Evolutionary conservation across 805 yeast species (phyloP).

Genomic region (Candida loeiensis): DNA sequence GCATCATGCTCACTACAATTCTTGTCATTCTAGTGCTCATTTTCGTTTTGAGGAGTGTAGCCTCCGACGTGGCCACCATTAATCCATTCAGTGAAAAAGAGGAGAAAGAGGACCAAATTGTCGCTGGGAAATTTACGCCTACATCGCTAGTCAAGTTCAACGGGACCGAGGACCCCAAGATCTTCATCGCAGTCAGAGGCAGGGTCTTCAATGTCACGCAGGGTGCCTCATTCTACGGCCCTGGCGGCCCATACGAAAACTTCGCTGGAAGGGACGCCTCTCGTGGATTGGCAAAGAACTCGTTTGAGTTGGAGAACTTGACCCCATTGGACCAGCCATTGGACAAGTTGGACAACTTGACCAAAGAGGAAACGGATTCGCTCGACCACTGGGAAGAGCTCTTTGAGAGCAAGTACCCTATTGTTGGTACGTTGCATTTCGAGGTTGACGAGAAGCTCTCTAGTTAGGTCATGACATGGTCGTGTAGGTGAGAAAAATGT

Average conservation of each 20-base stretch:
- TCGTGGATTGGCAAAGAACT: slow-evolving; percentile 83
- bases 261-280: slow-evolving; percentile 97
- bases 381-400: slow-evolving; percentile 83
- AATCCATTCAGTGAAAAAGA: slow-evolving; percentile 31
- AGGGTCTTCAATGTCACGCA: slow-evolving; percentile 78
- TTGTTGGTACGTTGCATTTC: slow-evolving; percentile 65
- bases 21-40: slow-evolving; percentile 28
- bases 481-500: slow-evolving; percentile 4
- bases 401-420: slow-evolving; percentile 76
- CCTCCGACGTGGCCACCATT: slow-evolving; percentile 24
- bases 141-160: slow-evolving; percentile 66
- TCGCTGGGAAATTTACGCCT: slow-evolving; percentile 67
- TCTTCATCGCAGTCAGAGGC: slow-evolving; percentile 84
- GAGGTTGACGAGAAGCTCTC: slow-evolving; percentile 5
- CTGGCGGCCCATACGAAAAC: slow-evolving; percentile 90
- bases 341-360: slow-evolving; percentile 64
- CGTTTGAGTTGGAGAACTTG: slow-evolving; percentile 68
- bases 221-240: slow-evolving; percentile 88
- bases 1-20: slow-evolving; percentile 25
- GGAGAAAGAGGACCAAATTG: slow-evolving; percentile 26
- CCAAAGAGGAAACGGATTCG: slow-evolving; percentile 56
- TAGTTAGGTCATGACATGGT: slow-evolving; percentile 1
- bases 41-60: slow-evolving; percentile 29
- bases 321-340: slow-evolving; percentile 73
- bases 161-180: slow-evolving; percentile 74